Base-by-base conservation (phyloP, 1,284 basidiomycete species). In the Leccinum pachyderme region DNA sequence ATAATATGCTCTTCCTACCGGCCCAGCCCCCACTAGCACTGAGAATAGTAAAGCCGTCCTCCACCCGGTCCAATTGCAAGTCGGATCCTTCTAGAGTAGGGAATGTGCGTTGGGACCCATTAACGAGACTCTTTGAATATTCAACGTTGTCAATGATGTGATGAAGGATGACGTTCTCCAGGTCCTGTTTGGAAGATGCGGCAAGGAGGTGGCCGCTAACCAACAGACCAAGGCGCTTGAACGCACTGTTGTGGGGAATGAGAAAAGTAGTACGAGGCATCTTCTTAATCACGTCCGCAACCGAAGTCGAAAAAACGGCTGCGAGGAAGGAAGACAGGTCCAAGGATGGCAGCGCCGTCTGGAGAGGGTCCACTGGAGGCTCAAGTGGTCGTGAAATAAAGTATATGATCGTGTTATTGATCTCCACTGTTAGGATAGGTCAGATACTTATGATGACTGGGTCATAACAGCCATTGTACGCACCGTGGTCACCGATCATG, bases 281-380 rank as follows among this genome's bases (percentile, higher is more conserved):
- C 15, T 71, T 79, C 61, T 86, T 86, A 45, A 95, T 75, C 11
- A 74, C 75, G 43, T 89, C 83, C 7, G 91, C 89, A 35, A 96
- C 80, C 11, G 83, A 83, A 3, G 91, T 88, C 2, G 95, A 91
- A 67, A 93, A 94, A 15, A 95, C 78, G 3, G 93, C 89, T 0
- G 94, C 93, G 41, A 98, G 82, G 74, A 95, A 99, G 2, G 88
- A 86, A 0, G 95, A 96, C 22, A 94, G 80, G 37, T 93, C 86
- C 4, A 97, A 79, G 51, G 82, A 81, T 0, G 94, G 91, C 9
- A 97, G 78, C 4, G 93, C 89, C 2, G 91, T 89, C 66, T 91
- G 83, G 35, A 98, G 75, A 13, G 89, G 82, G 68, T 95, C 91
- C 0, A 81, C 76, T 0, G 97, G 97, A 13, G 93, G 91, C 7